These are phyloP conservation scores for Edaphochlamys debaryana DNA, from an alignment of 139 green algal genomes.

Conservation along the genomic window DNA sequence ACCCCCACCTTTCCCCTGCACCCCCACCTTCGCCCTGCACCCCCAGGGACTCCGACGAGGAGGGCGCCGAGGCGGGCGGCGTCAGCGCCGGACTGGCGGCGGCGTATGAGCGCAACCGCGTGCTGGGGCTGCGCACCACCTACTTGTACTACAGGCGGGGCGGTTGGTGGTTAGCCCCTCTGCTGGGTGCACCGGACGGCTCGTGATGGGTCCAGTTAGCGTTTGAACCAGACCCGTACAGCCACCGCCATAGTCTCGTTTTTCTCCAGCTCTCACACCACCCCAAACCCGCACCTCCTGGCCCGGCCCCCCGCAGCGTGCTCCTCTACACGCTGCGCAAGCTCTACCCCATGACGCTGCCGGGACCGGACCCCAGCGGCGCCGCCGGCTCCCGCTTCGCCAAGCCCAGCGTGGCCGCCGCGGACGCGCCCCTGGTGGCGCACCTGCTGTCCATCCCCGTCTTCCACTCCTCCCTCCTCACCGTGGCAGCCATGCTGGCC, in stretches of 20 bases:
- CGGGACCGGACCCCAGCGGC: neutral
- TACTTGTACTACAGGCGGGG: slow-evolving; percentile 26
- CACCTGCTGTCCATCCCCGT: slow-evolving; percentile 1
- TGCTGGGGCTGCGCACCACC: neutral
- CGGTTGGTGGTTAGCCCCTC: too few species aligned
- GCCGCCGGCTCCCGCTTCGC: slow-evolving; percentile 6
- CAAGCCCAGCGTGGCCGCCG: neutral
- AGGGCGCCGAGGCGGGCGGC: neutral
- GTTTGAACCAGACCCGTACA: too few species aligned
- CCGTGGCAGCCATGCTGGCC: slow-evolving; percentile 2
- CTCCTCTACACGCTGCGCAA: slow-evolving; percentile 5
- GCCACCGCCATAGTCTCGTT: too few species aligned
- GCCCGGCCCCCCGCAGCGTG: neutral
- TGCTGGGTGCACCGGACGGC: too few species aligned
- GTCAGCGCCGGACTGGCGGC: neutral
- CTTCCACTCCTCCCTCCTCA: slow-evolving; percentile 29
- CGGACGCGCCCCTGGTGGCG: neutral
- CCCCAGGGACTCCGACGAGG: neutral
- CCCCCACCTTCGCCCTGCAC: neutral
- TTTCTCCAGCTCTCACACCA: too few species aligned
- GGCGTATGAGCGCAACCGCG: neutral
- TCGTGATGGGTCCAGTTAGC: too few species aligned
- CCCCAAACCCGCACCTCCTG: too few species aligned
- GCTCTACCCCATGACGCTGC: slow-evolving; percentile 1
- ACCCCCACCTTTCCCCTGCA: too few species aligned